Conservation (phyloP, 169 alveolate genomes). For the Cryptosporidium bovis region DNA sequence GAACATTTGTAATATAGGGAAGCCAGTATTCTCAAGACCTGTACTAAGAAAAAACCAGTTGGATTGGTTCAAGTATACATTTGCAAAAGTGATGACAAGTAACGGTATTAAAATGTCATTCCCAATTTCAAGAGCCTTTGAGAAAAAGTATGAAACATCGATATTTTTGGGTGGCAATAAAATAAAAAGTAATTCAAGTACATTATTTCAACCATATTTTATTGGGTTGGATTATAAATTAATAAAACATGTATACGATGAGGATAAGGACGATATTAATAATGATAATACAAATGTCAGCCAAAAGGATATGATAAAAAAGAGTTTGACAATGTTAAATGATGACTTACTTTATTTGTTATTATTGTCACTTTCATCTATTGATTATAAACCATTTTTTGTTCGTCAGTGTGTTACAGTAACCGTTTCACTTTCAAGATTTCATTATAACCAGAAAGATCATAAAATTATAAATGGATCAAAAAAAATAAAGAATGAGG, state of each 20-base stretch:
- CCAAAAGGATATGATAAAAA: neutral
- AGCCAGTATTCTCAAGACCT: conserved; percentile 65
- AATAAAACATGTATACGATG: neutral
- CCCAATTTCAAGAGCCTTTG: conserved; percentile 51
- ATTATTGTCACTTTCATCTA: conserved; percentile 41
- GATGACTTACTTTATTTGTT: conserved; percentile 42
- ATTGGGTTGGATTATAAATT: conserved; percentile 33
- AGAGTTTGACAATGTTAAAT: conserved; percentile 19
- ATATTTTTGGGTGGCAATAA: conserved; percentile 20
- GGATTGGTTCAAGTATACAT: conserved; percentile 49
- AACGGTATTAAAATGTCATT: conserved; percentile 18
- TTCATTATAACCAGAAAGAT: neutral
- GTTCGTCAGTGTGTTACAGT: conserved; percentile 61
- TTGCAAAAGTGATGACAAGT: conserved; percentile 13
- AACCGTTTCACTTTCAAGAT: conserved; percentile 28
- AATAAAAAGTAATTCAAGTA: neutral
- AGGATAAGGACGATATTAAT: neutral
- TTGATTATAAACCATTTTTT: conserved; percentile 56
- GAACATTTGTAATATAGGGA: conserved; percentile 25
- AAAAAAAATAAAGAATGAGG: neutral
- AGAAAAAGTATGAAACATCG: conserved; percentile 16
- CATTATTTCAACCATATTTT: conserved; percentile 59
- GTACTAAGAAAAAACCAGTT: conserved; percentile 43
- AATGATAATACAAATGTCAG: neutral
- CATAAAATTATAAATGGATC: neutral